Evolutionary conservation across 2,329 filamentous ascomycete species (phyloP).

Genomic region (Metarhizium album): DNA sequence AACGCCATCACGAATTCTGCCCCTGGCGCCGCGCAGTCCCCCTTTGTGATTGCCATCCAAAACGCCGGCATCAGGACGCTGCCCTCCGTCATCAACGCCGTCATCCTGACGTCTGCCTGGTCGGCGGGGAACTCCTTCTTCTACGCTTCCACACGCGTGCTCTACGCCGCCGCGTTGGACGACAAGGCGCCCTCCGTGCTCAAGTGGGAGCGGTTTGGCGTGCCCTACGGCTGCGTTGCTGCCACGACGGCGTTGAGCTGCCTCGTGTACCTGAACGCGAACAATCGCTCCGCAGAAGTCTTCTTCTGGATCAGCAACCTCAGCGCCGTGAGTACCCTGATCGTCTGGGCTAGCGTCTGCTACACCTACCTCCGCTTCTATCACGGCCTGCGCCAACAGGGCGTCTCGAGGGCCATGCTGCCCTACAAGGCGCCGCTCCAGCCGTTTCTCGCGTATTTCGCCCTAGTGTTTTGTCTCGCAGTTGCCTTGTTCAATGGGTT

Average conservation of each 20-base stretch:
- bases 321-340: slow-evolving; percentile 58
- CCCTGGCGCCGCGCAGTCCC: slow-evolving; percentile 34
- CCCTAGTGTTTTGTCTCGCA: slow-evolving; percentile 47
- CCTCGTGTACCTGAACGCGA: slow-evolving; percentile 53
- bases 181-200: slow-evolving; percentile 30
- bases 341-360: slow-evolving; percentile 57
- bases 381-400: slow-evolving; percentile 52
- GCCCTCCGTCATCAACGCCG: slow-evolving; percentile 42
- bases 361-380: slow-evolving; percentile 62
- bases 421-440: slow-evolving; percentile 56
- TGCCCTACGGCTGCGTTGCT: slow-evolving; percentile 20
- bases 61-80: slow-evolving; percentile 35
- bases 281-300: slow-evolving; percentile 45
- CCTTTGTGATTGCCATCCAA: slow-evolving; percentile 46
- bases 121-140: slow-evolving; percentile 49
- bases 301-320: slow-evolving; percentile 51
- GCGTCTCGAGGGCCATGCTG: slow-evolving; percentile 50
- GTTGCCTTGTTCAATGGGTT: slow-evolving; percentile 66
- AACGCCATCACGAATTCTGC: slow-evolving; percentile 38
- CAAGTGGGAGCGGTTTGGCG: slow-evolving; percentile 17
- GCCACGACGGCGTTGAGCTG: slow-evolving; percentile 43
- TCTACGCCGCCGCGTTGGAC: slow-evolving; percentile 35
- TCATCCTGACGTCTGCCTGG: slow-evolving; percentile 47
- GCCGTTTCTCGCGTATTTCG: slow-evolving; percentile 57
- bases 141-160: slow-evolving; percentile 36